These are phyloP conservation scores for Arabis alpina DNA, from an alignment of 345 rosid genomes.

Conservation along the genomic window DNA sequence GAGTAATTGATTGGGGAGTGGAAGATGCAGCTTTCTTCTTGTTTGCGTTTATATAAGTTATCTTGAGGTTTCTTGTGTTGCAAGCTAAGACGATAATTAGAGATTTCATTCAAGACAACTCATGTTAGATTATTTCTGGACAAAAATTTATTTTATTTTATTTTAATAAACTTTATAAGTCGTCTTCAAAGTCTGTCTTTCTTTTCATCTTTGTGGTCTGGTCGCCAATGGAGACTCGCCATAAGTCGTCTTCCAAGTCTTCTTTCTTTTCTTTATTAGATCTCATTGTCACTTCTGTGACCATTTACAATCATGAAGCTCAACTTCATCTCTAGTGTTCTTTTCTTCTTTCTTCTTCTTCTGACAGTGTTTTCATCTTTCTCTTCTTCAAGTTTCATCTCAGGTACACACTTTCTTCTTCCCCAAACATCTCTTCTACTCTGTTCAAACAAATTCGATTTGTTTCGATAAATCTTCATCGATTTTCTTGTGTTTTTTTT, in stretches of 20 bases:
- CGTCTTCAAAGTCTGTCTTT: neutral
- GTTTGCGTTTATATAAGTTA: too few relatives aligned
- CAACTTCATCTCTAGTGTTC: constrained; percentile 23
- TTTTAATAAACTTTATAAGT: neutral
- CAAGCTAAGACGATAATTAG: too few relatives aligned
- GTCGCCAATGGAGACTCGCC: neutral
- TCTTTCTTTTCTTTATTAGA: constrained; percentile 23
- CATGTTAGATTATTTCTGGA: too few relatives aligned
- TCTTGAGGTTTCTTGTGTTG: too few relatives aligned
- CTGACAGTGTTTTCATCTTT: constrained; percentile 41
- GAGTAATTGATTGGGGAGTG: too few relatives aligned
- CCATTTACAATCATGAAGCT: constrained; percentile 41
- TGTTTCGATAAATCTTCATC: neutral
- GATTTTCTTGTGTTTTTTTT: neutral
- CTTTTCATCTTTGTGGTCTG: constrained; percentile 13
- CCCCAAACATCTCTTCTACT: neutral
- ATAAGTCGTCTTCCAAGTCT: constrained; percentile 21
- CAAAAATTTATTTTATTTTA: too few relatives aligned
- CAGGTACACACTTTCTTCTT: constrained; percentile 46
- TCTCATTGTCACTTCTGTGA: constrained; percentile 21
- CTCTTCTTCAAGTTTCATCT: constrained; percentile 53
- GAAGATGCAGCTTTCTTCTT: too few relatives aligned
- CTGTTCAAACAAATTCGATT: neutral
- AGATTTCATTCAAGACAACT: too few relatives aligned
- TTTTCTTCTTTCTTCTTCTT: constrained; percentile 40